A percentile compares a stretch with the other conserved stretches of the same genome.
These are phyloP conservation scores for Trichoderma breve DNA, from an alignment of 2,329 filamentous ascomycete species.

Conservation along the genomic window DNA sequence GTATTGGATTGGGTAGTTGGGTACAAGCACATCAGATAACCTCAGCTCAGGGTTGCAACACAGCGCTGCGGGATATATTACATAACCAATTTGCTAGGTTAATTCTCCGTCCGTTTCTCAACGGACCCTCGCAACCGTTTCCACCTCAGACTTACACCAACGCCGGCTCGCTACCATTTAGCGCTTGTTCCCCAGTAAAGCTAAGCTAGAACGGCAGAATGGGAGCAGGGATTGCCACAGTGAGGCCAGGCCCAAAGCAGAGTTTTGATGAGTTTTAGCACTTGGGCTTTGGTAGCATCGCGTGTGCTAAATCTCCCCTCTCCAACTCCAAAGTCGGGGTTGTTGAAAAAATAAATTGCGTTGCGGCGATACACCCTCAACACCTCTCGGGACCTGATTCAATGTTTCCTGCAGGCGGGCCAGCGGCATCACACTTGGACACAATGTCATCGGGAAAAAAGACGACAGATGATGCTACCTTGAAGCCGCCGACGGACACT, in stretches of 20 bases:
- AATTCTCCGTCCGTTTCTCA: not conserved
- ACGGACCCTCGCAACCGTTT: not conserved
- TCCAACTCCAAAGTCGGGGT: not conserved
- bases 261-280: not conserved
- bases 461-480: not conserved
- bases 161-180: not conserved
- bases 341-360: not conserved
- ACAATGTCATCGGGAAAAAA: not conserved
- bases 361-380: slow-evolving; percentile 4
- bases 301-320: not conserved
- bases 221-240: not conserved
- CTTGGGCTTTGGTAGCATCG: not conserved
- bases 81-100: not conserved
- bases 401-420: not conserved
- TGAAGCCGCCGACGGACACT: not conserved
- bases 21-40: not conserved
- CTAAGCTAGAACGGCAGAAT: not conserved
- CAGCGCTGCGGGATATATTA: not conserved
- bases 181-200: not conserved
- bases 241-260: not conserved
- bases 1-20: not conserved
- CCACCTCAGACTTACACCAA: not conserved
- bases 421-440: not conserved
- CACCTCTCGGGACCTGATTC: slow-evolving; percentile 5
- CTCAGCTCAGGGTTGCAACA: not conserved